Base-by-base conservation (phyloP, 176 grass and related monocot genomes). In the Eragrostis nindensis region DNA sequence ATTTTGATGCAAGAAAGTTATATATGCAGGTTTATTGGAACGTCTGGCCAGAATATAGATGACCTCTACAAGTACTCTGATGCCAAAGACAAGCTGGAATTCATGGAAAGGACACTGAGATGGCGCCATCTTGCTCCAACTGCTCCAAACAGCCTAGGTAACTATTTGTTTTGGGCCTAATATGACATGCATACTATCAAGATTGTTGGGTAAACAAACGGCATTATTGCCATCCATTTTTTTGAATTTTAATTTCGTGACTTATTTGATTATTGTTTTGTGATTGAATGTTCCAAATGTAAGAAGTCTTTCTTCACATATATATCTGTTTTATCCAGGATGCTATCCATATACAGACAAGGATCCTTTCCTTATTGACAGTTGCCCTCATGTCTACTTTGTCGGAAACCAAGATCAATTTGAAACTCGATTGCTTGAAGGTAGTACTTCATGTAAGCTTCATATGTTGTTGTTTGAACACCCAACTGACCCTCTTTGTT, bases 111-210 rank as follows among this genome's bases (percentile, higher is more conserved):
- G 81, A 99, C 92, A 24, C 73, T 99, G 70, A 91, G 76, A 79
- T 99, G 96, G 96, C 81, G 90, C 15, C 96, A 99, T 84, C 87
- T 93, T 60, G 96, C 93, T 80, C 96, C 96, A 3, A 99, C 96
- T 44, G 96, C 96, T 82, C 96, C 96, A 77, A 99, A 99, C 78
- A 99, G 92, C 16, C 79, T 99, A 73, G 96, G 96, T 95, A 91
- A 78, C 40, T 62, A 11, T 68, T 87, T 26, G 12, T n/a, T 27
- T 45, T 5, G 40, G 41, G 11, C 13, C 62, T 62, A 67, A 79
- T 25, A 40, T 79, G 18, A 19, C 56, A 71, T 81, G 52, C 53
- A 14, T 62, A 61, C 38, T 65, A 25, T 16, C 61, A 65, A 42
- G 16, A 75, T 80, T 66, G 13, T 22, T 69, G 25, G 19, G 29